A percentile compares a stretch with the other conserved stretches of the same genome.
Evolutionary conservation across 768 basidiomycete species (phyloP).

Genomic region (Auriscalpium vulgare): DNA sequence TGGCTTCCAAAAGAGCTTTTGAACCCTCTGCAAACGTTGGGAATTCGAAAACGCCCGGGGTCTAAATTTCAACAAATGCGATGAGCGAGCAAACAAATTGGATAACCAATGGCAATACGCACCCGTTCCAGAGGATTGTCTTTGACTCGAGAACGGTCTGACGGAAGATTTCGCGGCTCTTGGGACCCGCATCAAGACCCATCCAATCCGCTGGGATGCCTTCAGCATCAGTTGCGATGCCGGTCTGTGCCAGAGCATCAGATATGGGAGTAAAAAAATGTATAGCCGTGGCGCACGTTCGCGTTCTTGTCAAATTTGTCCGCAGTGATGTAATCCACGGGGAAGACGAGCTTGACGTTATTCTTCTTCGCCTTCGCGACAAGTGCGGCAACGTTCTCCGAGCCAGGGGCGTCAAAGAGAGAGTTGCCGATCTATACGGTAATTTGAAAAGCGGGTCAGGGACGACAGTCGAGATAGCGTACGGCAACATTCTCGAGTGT

Average conservation of each 20-base stretch:
- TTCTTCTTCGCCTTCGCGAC: constrained; percentile 90
- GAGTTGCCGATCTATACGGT: constrained; percentile 79
- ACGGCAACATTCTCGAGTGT: constrained; percentile 73
- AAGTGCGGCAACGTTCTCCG: constrained; percentile 75
- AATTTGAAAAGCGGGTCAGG: not conserved
- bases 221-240: constrained; percentile 64
- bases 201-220: constrained; percentile 93
- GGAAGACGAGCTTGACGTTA: constrained; percentile 91
- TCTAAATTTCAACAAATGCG: constrained; percentile 32
- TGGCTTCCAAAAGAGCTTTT: constrained; percentile 73
- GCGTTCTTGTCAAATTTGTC: constrained; percentile 96
- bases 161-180: constrained; percentile 75
- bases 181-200: constrained; percentile 88
- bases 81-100: not conserved
- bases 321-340: constrained; percentile 88
- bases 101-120: constrained; percentile 17
- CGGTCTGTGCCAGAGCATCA: constrained; percentile 38
- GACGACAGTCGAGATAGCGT: constrained; percentile 17
- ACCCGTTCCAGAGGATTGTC: constrained; percentile 98
- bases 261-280: not conserved
- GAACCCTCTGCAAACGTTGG: constrained; percentile 85
- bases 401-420: constrained; percentile 84
- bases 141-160: constrained; percentile 78
- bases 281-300: constrained; percentile 36
- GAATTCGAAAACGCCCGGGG: constrained; percentile 99